Conservation (phyloP, 1,284 basidiomycete species). For the Trametes pubescens region DNA sequence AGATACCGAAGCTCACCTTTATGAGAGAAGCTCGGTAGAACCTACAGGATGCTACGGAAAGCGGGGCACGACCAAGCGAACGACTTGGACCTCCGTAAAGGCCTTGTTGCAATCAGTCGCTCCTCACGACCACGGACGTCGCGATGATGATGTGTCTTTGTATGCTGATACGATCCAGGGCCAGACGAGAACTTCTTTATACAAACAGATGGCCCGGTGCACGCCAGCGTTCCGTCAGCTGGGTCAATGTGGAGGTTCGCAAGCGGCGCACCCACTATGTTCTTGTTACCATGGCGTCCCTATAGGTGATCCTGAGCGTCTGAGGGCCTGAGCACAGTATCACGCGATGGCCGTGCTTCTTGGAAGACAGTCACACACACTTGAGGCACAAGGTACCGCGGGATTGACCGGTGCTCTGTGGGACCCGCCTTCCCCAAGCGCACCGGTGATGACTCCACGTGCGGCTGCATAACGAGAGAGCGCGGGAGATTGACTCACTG, state of each 20-base stretch:
- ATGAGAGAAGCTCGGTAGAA: conserved; percentile 3
- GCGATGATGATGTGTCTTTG: conserved; percentile 15
- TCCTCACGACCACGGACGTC: background rate
- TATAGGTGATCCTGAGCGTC: background rate
- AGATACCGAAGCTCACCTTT: conserved; percentile 11
- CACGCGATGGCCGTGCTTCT: conserved; percentile 8
- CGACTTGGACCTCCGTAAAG: background rate
- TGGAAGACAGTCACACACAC: conserved; percentile 1
- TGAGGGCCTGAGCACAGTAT: background rate
- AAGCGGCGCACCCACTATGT: conserved; percentile 1
- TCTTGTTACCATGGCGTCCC: conserved; percentile 17
- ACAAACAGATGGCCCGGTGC: conserved; percentile 11
- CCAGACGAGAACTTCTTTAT: background rate
- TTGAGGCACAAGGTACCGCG: conserved; percentile 20
- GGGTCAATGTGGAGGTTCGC: background rate
- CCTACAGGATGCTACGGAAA: background rate
- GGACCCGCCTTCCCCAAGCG: conserved; percentile 2
- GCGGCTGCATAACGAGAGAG: conserved; percentile 8
- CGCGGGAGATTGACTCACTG: conserved; percentile 13
- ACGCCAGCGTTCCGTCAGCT: conserved; percentile 4
- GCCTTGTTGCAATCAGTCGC: conserved; percentile 9
- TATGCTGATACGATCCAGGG: background rate
- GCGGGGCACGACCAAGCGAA: background rate
- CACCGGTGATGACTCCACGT: conserved; percentile 4
- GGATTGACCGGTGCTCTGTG: background rate